These are phyloP conservation scores for Nicotiana tabacum DNA, from an alignment of 257 asterid species.

Conservation along the genomic window DNA sequence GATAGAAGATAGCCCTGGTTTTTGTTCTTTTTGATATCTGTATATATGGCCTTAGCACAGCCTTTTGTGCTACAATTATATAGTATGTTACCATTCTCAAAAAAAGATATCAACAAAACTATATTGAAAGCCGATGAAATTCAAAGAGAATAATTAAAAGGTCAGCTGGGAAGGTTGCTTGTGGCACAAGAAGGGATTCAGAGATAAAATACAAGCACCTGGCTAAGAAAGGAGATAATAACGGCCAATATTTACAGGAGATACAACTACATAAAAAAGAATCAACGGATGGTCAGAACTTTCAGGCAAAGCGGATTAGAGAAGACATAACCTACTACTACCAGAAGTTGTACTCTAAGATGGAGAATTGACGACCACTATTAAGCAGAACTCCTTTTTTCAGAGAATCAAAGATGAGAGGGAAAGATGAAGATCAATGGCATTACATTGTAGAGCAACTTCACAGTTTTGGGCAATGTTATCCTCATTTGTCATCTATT, in stretches of 20 bases:
- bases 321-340: background rate
- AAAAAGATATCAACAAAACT: background rate
- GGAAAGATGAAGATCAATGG: background rate
- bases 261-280: background rate
- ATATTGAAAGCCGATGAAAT: background rate
- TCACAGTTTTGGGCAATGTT: background rate
- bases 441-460: background rate
- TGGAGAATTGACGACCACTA: background rate
- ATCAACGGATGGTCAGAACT: background rate
- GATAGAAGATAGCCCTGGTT: too few species aligned
- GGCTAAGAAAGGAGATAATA: background rate
- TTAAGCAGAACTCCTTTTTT: background rate
- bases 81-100: too few species aligned
- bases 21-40: too few species aligned
- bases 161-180: background rate
- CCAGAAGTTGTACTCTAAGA: background rate
- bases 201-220: background rate
- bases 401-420: background rate
- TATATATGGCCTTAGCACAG: too few species aligned
- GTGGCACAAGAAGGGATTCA: background rate
- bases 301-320: background rate
- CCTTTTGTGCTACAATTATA: too few species aligned
- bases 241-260: background rate
- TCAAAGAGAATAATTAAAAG: background rate
- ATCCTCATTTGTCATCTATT: background rate